Conservation (phyloP, 2,329 filamentous ascomycete genomes). For the Helicocarpus griseus region DNA sequence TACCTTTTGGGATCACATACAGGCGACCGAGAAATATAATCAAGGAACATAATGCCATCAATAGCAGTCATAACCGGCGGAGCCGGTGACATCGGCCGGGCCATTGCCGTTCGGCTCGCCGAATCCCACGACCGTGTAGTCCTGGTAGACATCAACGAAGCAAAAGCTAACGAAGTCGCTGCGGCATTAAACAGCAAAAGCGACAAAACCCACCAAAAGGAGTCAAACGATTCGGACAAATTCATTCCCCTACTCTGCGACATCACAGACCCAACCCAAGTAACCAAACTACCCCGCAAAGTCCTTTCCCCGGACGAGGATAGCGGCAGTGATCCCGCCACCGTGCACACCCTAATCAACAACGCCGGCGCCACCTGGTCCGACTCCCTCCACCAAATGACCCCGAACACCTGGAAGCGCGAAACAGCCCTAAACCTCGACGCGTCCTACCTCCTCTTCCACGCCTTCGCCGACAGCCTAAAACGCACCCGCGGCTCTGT, state of each 20-base stretch:
- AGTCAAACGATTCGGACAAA: not conserved
- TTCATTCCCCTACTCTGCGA: slow-evolving; percentile 15
- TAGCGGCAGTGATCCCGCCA: no score
- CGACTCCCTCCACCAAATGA: slow-evolving; percentile 16
- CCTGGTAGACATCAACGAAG: slow-evolving; percentile 16
- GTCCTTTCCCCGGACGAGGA: slow-evolving; percentile 7
- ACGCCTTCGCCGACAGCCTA: slow-evolving; percentile 12
- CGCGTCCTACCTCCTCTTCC: slow-evolving; percentile 14
- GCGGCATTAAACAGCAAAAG: slow-evolving; percentile 10
- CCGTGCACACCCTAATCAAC: slow-evolving; percentile 18
- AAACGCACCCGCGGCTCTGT: slow-evolving; percentile 11
- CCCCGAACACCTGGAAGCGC: slow-evolving; percentile 12
- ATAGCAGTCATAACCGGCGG: slow-evolving; percentile 21
- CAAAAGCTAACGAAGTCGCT: slow-evolving; percentile 9
- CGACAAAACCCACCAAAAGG: not conserved
- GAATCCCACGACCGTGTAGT: slow-evolving; percentile 15
- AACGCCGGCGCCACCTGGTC: slow-evolving; percentile 19
- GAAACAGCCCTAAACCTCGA: slow-evolving; percentile 16
- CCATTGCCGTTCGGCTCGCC: slow-evolving; percentile 17
- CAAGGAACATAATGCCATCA: not conserved
- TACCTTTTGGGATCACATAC: no score
- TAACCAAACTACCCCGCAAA: slow-evolving; percentile 9
- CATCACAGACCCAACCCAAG: slow-evolving; percentile 15
- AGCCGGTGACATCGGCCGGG: slow-evolving; percentile 18
- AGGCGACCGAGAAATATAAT: not conserved